Percentiles rank a stretch among this genome's conserved stretches.
Conservation (phyloP, 495 filamentous ascomycete genomes). For the Neurospora sp. region DNA sequence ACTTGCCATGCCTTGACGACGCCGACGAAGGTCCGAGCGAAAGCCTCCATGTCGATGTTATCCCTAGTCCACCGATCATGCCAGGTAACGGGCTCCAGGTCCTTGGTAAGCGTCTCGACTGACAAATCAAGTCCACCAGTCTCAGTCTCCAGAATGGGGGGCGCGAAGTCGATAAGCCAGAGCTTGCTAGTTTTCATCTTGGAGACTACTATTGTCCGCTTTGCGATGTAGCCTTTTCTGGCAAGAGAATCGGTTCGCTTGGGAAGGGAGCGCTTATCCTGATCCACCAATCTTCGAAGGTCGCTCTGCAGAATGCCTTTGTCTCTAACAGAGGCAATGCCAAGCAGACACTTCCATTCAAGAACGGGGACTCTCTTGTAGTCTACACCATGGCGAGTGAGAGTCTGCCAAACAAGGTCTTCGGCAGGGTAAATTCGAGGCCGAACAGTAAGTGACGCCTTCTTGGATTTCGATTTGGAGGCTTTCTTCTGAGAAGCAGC, state of each 20-base stretch:
- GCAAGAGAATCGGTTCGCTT: conserved; percentile 65
- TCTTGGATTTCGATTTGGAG: conserved; percentile 8
- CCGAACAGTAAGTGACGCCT: conserved; percentile 14
- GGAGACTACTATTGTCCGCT: conserved; percentile 55
- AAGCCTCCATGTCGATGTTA: conserved; percentile 39
- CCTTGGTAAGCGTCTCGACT: conserved; percentile 24
- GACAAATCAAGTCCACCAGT: conserved; percentile 21
- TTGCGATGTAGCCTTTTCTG: conserved; percentile 75
- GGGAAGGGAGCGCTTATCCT: conserved; percentile 84
- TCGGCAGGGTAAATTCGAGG: conserved; percentile 30
- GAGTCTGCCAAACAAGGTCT: conserved; percentile 55
- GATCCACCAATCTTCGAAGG: conserved; percentile 61
- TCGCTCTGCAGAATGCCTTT: conserved; percentile 72
- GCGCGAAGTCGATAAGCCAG: conserved; percentile 52
- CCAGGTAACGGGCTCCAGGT: conserved; percentile 36
- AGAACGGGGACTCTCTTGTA: conserved; percentile 50
- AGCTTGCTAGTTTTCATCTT: conserved; percentile 57
- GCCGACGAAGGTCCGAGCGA: conserved; percentile 36
- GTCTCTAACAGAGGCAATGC: conserved; percentile 62
- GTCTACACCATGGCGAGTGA: conserved; percentile 74
- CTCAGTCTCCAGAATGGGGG: conserved; percentile 25
- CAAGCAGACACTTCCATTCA: conserved; percentile 67
- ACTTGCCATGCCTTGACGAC: conserved; percentile 37
- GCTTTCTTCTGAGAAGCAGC: neutral
- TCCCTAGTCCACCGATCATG: conserved; percentile 39